Base-by-base conservation (phyloP, 306 rosid genomes). In the Crataegus laevigata region DNA sequence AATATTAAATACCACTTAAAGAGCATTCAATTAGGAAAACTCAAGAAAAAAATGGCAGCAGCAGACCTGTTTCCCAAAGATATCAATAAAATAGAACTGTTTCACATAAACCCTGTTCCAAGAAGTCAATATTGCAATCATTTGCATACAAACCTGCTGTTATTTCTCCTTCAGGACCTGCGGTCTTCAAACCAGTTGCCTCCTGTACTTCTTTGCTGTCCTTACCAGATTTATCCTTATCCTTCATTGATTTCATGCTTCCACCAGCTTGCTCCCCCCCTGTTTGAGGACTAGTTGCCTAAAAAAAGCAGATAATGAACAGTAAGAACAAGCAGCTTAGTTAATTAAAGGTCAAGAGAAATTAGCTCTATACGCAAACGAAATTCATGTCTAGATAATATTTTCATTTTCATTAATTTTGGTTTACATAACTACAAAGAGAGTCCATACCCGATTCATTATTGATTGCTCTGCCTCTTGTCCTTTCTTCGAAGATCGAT, bases 121-220 rank as follows among this genome's bases (percentile, higher is more conserved):
- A 64, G 24, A 4, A 13, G 25, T 72, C 25, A 11, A 1, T 12
- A 43, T 21, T 18, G n/a, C 52, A 73, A 60, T 47, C 4, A 24
- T 70, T 12, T 66, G 65, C 60, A 25, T 40, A 82, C 84, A 87
- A 72, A 92, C 99, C 99, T 85, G 99, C 99, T 59, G 99, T 88
- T 63, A 94, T 92, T 88, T 94, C 99, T 75, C 99, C 99, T 82
- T 94, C 99, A 57, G 93, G 87, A 74, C 97, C 99, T 36, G 99
- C 99, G 5, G 87, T 89, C 87, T 92, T 92, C 84, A 94, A 87
- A 82, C 97, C 96, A 19, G 99, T 89, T 78, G 87, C 73, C 69
- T 92, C 98, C 69, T 83, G 86, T 61, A 81, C 93, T 73, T 92
- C 99, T 81, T 94, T 94, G 69, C 89, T 93, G 67, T 88, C 81